Base-by-base conservation (phyloP, 2,329 filamentous ascomycete species). In the Fusarium pseudoanthophilum region DNA sequence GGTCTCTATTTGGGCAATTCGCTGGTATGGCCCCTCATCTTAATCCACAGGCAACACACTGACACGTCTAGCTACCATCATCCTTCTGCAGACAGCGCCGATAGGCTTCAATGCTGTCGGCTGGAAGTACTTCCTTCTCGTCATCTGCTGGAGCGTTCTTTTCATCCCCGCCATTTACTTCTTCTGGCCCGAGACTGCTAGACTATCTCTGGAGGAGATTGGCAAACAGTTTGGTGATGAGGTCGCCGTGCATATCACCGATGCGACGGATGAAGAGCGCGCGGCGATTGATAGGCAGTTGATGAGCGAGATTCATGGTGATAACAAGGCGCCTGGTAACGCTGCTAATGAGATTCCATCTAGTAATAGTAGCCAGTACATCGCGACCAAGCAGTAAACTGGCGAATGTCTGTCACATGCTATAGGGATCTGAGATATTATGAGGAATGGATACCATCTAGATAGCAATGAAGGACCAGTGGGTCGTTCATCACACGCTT, bases 61-160 rank as follows among this genome's bases (percentile, higher is more conserved):
- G 2, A 30, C 3, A 8, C 2, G 4, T 11, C 6, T 0, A 72
- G 69, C 69, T 1, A 87, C 85, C 0, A 79, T 88, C 3, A 84
- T 87, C 28, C 80, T 87, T 1, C 79, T 87, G 2, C 84, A 88
- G 72, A 86, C 84, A 1, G 77, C 75, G 0, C 76, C 76, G 0
- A 75, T 77, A 16, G 77, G 83, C 0, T 84, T 87, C 69, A 80
- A 80, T 11, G 78, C 82, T 10, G 81, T 85, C 1, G 84, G 84
- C 11, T 87, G 85, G 86, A 87, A 85, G 74, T 87, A 85, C 73
- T 87, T 86, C 65, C 80, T 87, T 2, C 81, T 87, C 32, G 82
- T 86, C 37, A 85, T 86, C 34, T 78, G 78, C 56, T 86, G 84
- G 83, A 84, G 73, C 26, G 68, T 76, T n/a, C 21, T 78, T 0